Conservation (phyloP, 2,329 filamentous ascomycete species). For the Exophiala mesophila region DNA sequence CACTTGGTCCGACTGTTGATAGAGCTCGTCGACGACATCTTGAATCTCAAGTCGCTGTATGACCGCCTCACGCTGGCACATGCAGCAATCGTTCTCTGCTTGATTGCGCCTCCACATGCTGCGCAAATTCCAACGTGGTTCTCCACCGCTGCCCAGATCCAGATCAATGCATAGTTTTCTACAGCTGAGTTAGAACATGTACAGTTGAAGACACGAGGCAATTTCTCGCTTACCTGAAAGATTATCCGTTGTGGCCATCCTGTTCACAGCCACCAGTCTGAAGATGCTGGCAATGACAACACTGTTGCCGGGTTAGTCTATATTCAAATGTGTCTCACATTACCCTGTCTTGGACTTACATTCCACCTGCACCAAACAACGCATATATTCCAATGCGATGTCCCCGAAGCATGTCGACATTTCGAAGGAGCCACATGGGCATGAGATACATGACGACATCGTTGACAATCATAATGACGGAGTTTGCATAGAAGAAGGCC, state of each 20-base stretch:
- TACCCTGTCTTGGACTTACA: slow-evolving; percentile 9
- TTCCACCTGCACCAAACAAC: slow-evolving; percentile 15
- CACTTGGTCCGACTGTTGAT: background rate
- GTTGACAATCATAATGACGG: slow-evolving; percentile 20
- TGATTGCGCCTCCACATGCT: slow-evolving; percentile 20
- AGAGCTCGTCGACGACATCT: background rate
- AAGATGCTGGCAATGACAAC: slow-evolving; percentile 20
- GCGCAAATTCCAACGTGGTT: slow-evolving; percentile 23
- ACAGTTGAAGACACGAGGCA: background rate
- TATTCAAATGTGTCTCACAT: background rate
- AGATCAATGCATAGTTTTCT: slow-evolving; percentile 21
- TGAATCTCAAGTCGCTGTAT: slow-evolving; percentile 6
- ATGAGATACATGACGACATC: slow-evolving; percentile 20
- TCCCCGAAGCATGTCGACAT: slow-evolving; percentile 18
- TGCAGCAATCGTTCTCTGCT: slow-evolving; percentile 11
- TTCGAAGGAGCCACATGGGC: slow-evolving; percentile 17
- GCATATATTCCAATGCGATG: slow-evolving; percentile 17
- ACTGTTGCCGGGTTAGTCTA: slow-evolving; percentile 1
- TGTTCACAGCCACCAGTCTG: slow-evolving; percentile 16
- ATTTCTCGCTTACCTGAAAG: slow-evolving; percentile 13
- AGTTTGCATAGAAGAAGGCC: slow-evolving; percentile 19
- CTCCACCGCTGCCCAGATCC: slow-evolving; percentile 18
- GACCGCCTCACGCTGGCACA: slow-evolving; percentile 8
- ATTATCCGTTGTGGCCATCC: slow-evolving; percentile 7
- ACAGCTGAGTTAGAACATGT: too few species aligned